Evolutionary conservation across 495 filamentous ascomycete species (phyloP), one percentile per base, ranked within the genome.

Genomic region (Annulohypoxylon stygium): DNA sequence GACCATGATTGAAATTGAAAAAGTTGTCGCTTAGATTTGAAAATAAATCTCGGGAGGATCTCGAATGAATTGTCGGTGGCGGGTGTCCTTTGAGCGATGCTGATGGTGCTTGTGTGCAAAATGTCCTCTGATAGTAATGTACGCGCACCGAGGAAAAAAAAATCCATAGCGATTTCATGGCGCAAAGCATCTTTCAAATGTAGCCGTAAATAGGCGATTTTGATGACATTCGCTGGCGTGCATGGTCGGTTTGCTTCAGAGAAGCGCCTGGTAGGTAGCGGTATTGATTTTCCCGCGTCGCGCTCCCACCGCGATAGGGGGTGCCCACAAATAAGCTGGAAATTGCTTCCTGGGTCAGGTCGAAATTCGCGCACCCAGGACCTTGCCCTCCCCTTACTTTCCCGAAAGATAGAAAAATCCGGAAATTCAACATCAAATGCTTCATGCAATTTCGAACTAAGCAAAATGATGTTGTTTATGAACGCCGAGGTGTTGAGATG

Each of bases 301-400:
- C 57, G 14, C 39, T 43, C 39, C 20, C 20, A 43, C 23, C 36
- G 30, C 36, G 57, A 60, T 43, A 43, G 39, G 36, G 36, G 36
- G 57, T 25, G 57, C 12, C 18, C 57, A 25, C 20, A 41, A 18
- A 36, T 57, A 36, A 43, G 18, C 36, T 26, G 18, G 30, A 26
- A 60, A 41, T 43, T 60, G 34, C 37, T 43, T 39, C n/a, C 12
- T 60, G 20, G 36, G 53, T 37, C 23, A 3, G 57, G 20, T 60
- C 57, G 18, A 60, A 36, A 43, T 25, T 25, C 11, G 36, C 26
- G 34, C 37, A 34, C n/a, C 20, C n/a, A 30, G 34, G 11, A 12
- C 12, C 11, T 26, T 43, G 20, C 39, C 9, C 20, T 8, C 12
- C 26, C 36, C 23, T 43, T 37, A 25, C 11, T 37, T 12, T 14